These are phyloP conservation scores for Paecilomyces formosus DNA, from an alignment of 2,329 filamentous ascomycete species.

Conservation along the genomic window DNA sequence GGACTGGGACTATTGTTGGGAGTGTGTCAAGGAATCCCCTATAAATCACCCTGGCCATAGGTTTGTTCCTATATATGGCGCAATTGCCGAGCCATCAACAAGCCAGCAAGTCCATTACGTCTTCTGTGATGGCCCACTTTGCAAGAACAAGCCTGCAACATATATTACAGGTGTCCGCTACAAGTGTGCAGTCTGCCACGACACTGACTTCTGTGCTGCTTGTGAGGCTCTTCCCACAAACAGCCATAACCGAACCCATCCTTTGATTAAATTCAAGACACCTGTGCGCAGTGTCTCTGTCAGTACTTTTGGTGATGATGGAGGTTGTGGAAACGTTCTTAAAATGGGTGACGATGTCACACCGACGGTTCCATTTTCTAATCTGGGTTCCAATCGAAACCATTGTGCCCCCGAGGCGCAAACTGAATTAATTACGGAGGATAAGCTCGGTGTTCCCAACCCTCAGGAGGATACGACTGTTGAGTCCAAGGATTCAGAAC, in stretches of 20 bases:
- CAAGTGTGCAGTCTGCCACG: slow-evolving; percentile 94
- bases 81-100: slow-evolving; percentile 43
- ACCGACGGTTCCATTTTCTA: slow-evolving; percentile 34
- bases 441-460: slow-evolving; percentile 15
- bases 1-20: slow-evolving; percentile 90
- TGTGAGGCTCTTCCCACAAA: slow-evolving; percentile 86
- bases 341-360: slow-evolving; percentile 60
- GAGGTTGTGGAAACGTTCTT: slow-evolving; percentile 56
- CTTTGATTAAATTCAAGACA: slow-evolving; percentile 93
- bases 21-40: slow-evolving; percentile 65
- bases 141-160: slow-evolving; percentile 47
- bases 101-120: slow-evolving; percentile 61
- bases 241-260: slow-evolving; percentile 89
- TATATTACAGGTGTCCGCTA: slow-evolving; percentile 80
- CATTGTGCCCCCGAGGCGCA: slow-evolving; percentile 21
- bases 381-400: slow-evolving; percentile 46
- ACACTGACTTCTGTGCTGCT: slow-evolving; percentile 88
- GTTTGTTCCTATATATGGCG: slow-evolving; percentile 80
- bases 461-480: slow-evolving; percentile 7
- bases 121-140: slow-evolving; percentile 90
- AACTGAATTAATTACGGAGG: slow-evolving; percentile 7
- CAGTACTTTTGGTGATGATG: slow-evolving; percentile 72
- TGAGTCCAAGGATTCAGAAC: slow-evolving; percentile 7
- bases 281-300: slow-evolving; percentile 83
- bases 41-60: slow-evolving; percentile 70